Evolutionary conservation across 805 yeast species (phyloP), one percentile per base, ranked within the genome.

Genomic region (Lachancea thermotolerans): DNA sequence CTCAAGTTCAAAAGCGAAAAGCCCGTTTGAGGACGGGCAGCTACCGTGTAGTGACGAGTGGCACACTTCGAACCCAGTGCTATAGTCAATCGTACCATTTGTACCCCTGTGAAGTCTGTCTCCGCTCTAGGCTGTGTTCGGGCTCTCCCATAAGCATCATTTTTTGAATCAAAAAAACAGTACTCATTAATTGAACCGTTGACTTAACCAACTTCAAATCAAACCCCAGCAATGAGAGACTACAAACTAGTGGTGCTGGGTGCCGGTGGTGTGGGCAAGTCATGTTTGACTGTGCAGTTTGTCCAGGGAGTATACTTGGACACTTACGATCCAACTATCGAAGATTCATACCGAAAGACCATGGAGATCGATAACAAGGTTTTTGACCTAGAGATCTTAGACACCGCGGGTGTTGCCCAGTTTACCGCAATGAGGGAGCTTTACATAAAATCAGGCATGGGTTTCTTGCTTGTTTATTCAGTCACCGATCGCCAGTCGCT

Each of bases 211-310:
- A 21, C 15, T 21, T 28, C n/a, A n/a, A 18, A 4, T 11, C 7
- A 10, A 38, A 27, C 32, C 10, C 10, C 11, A 16, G 34, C 30
- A 21, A 62, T 64, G 71, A 57, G 69, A 77, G 97, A 90, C 61
- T 89, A 89, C 65, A 88, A 87, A 61, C 71, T 93, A 37, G 97
- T 87, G 14, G 93, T 91, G 15, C 71, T 91, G 47, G 99, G 99
- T 49, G 95, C 96, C 11, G 97, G 97, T 56, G 96, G 97, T 67
- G 96, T 88, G 8, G 99, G 99, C 56, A 91, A 91, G 59, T 87
- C 97, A 18, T 89, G 95, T 34, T 71, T 91, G 35, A 89, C 96
- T 1, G 95, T 88, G 5, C 95, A 88, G 60, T 90, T 85, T 59
- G 95, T 88, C 3, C 95, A 87, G 62, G 93, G 93, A 10, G 84